Conservation (phyloP, 2,329 filamentous ascomycete species). For the Verticillium zaregamsianum region DNA sequence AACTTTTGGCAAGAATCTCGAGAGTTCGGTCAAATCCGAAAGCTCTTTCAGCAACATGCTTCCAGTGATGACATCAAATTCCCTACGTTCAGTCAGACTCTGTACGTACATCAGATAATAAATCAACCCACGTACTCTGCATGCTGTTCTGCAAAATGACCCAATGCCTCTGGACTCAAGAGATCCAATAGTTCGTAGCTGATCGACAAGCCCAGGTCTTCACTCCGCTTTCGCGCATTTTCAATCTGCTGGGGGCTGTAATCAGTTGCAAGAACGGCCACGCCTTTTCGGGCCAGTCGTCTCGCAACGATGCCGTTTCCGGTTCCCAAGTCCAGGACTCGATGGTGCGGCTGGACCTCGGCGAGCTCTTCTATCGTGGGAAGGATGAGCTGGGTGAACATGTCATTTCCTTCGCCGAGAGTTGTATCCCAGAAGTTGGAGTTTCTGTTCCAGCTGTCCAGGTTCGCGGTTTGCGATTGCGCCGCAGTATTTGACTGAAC, state of each 20-base stretch:
- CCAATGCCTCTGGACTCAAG: background rate
- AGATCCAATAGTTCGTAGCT: background rate
- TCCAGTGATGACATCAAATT: background rate
- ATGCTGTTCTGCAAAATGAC: background rate
- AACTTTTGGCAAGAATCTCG: background rate
- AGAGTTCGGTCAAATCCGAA: background rate
- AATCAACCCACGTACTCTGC: background rate
- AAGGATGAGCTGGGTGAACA: background rate
- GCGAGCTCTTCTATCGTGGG: background rate
- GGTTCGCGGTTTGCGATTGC: background rate
- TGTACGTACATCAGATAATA: background rate
- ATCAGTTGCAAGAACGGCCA: background rate
- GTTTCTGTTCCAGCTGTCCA: background rate
- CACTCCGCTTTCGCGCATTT: background rate
- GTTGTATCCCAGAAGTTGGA: background rate
- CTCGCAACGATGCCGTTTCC: background rate
- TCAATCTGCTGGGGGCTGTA: background rate
- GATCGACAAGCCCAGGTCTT: background rate
- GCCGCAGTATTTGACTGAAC: background rate
- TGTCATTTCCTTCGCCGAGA: background rate
- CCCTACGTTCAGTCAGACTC: background rate
- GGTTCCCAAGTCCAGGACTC: background rate
- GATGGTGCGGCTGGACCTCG: background rate
- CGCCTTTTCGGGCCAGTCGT: background rate
- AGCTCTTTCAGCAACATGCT: background rate